Percentiles rank a stretch among this genome's conserved stretches.
These are phyloP conservation scores for Apiospora aurea DNA, from an alignment of 2,329 filamentous ascomycete genomes.

Conservation along the genomic window DNA sequence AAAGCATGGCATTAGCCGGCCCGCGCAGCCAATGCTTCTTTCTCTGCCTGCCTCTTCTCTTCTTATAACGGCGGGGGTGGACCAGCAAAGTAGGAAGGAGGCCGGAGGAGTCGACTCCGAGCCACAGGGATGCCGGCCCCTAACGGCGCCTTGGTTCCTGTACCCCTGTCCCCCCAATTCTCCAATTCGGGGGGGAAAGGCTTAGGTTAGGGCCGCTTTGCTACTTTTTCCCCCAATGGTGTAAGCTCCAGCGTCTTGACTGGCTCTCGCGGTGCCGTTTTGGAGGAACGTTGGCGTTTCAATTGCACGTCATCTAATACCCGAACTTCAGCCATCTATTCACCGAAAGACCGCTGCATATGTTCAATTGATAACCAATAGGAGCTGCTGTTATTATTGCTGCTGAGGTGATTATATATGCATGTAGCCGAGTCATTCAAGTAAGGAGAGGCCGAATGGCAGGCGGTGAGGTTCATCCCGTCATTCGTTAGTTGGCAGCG, in stretches of 20 bases:
- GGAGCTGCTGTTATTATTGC: background rate
- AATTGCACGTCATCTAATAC: background rate
- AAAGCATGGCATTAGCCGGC: background rate
- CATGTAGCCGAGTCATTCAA: background rate
- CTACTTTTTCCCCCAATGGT: slow-evolving; percentile 15
- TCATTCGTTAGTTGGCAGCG: no score
- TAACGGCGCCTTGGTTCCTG: slow-evolving; percentile 2
- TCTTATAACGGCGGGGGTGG: background rate
- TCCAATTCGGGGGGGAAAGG: background rate
- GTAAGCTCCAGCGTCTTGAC: background rate
- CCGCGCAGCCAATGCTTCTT: background rate
- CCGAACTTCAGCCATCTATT: background rate
- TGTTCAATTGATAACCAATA: background rate
- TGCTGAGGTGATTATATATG: background rate
- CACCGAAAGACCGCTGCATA: background rate
- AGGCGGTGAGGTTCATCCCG: background rate
- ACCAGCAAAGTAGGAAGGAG: background rate
- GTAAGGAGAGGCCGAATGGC: background rate
- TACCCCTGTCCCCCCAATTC: background rate
- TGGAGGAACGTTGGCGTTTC: no score
- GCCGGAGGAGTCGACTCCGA: slow-evolving; percentile 20
- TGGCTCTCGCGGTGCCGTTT: no score
- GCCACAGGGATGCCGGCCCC: background rate
- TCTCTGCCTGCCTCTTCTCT: background rate
- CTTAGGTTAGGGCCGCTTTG: background rate